Evolutionary conservation across 345 rosid genomes (phyloP), one percentile per base, ranked within the genome.

Genomic region (Carallia pectinifolia): DNA sequence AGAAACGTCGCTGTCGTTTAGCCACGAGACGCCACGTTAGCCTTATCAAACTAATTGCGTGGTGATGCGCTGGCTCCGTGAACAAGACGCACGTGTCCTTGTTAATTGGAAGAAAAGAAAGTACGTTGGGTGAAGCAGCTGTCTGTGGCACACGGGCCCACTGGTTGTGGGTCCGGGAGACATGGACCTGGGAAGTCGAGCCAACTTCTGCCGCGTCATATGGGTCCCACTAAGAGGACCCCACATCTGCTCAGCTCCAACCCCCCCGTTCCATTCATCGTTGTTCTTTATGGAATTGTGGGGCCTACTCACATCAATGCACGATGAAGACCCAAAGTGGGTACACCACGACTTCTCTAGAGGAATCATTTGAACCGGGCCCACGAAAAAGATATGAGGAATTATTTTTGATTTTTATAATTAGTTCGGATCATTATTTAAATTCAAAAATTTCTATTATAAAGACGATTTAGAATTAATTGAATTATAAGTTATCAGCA

Each of bases 141-240:
- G 62, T 60, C 79, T 75, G 73, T 65, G 55, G 62, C 64, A 54
- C 66, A 65, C 78, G 83, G 81, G 74, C 79, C 79, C 2, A 79
- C 76, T 19, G 34, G 71, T 31, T 55, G 81, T 82, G 88, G 88
- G 88, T 73, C 87, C 70, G 64, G 16, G 36, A 55, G 78, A 85
- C 87, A 81, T 50, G 38, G 79, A 80, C 86, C 69, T 80, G 0
- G 68, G 69, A 63, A 56, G 71, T 53, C 1, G 86, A 68, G 84
- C 90, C 83, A 79, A 6, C 65, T 38, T 5, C 29, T 62, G 38
- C 40, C 53, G 17, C 58, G 56, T 40, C 71, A 54, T 12, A 64
- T 61, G 68, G 79, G 69, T 3, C 52, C 68, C 58, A 19, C 48
- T 6, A 2, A 7, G 19, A 1, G 8, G 6, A 3, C 7, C 53